phyloP scores from a whole-genome alignment of 345 rosid genomes.

The Streptanthus diversifolius region DNA sequence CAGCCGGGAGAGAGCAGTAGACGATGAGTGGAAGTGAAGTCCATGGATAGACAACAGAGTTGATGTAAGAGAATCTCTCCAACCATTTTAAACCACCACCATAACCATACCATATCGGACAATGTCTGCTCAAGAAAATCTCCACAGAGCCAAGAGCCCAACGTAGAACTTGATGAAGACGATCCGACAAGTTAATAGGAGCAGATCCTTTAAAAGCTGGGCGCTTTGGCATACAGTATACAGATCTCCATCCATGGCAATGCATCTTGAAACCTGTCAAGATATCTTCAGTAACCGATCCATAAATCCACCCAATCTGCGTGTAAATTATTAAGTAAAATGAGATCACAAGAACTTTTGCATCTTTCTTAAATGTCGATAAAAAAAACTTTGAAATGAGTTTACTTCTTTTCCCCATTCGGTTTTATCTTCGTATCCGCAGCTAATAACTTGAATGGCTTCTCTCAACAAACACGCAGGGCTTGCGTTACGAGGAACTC shows the following conservation, averaged over 20 bases:
- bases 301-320: constrained; percentile 97
- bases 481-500: constrained; percentile 63
- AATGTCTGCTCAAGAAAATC: constrained; percentile 91
- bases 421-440: constrained; percentile 96
- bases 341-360: not conserved
- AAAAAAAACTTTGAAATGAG: not conserved
- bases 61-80: constrained; percentile 90
- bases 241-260: constrained; percentile 99
- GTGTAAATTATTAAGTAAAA: not conserved
- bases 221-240: constrained; percentile 84
- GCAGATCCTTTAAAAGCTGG: constrained; percentile 95
- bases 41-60: constrained; percentile 93
- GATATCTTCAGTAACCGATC: constrained; percentile 93
- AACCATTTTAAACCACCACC: constrained; percentile 96
- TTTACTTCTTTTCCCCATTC: constrained; percentile 98
- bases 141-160: constrained; percentile 99
- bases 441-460: constrained; percentile 97
- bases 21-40: constrained; percentile 84
- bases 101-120: constrained; percentile 97
- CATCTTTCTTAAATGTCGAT: not conserved
- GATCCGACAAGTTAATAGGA: constrained; percentile 92
- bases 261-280: constrained; percentile 97
- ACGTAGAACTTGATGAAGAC: constrained; percentile 90
- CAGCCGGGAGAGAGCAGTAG: constrained; percentile 89
- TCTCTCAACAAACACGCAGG: constrained; percentile 77